These are phyloP conservation scores for Candida qinlingensis DNA, from an alignment of 805 yeast genomes.

Conservation along the genomic window DNA sequence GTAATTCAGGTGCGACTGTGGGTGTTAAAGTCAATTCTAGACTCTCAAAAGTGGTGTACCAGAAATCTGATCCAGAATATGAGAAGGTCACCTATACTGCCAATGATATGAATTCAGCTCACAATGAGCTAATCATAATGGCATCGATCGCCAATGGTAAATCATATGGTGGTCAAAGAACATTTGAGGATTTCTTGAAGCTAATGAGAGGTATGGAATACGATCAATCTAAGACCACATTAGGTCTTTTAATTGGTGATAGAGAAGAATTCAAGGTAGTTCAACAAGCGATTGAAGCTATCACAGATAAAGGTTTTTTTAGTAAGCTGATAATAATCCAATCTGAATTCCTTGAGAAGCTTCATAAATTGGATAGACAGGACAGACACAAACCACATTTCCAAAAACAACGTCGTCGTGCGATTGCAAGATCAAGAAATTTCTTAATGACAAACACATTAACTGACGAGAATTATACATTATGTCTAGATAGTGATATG, in stretches of 20 bases:
- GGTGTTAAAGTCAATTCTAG: not conserved
- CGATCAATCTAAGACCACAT: conserved; percentile 17
- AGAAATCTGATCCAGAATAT: not conserved
- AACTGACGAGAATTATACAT: conserved; percentile 23
- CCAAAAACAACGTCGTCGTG: conserved; percentile 26
- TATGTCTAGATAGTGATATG: conserved; percentile 31
- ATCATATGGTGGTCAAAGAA: conserved; percentile 31
- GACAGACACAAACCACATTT: conserved; percentile 12
- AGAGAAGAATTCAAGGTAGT: conserved; percentile 2
- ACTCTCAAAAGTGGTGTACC: not conserved
- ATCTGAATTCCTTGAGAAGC: conserved; percentile 19
- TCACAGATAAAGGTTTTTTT: conserved; percentile 4
- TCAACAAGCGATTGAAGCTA: not conserved
- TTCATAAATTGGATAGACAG: conserved; percentile 12
- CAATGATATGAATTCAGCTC: not conserved
- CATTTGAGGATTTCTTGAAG: conserved; percentile 29
- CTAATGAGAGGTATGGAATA: conserved; percentile 27
- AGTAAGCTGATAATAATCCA: conserved; percentile 16
- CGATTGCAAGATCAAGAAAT: conserved; percentile 26
- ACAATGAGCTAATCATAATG: conserved; percentile 10
- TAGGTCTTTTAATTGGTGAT: conserved; percentile 16
- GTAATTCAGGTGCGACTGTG: not conserved
- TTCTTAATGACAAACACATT: conserved; percentile 23
- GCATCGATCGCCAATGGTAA: conserved; percentile 27
- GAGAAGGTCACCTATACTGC: not conserved